phyloP scores from a whole-genome alignment of 2,329 filamentous ascomycete species.

The Phoma herbarum region DNA sequence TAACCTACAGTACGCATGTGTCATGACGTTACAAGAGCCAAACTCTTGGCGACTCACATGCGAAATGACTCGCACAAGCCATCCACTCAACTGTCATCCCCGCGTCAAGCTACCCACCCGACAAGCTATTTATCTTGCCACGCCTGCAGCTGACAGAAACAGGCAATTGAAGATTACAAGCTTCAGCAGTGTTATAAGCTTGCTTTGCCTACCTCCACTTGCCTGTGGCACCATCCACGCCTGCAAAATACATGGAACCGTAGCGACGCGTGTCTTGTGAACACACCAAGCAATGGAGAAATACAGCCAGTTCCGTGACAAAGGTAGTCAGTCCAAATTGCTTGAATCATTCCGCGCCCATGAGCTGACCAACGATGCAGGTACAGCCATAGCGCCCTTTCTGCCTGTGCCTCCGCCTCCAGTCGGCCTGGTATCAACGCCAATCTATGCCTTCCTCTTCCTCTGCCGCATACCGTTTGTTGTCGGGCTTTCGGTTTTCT shows the following conservation, averaged over 20 bases:
- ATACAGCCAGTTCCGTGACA: conserved; percentile 90
- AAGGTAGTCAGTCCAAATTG: conserved; percentile 65
- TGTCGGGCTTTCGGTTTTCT: conserved; percentile 70
- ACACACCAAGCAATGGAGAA: conserved; percentile 75
- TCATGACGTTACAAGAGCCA: conserved; percentile 19
- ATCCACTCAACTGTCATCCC: conserved; percentile 27
- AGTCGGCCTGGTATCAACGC: conserved; percentile 66
- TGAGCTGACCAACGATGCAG: conserved; percentile 58
- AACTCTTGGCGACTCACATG: conserved; percentile 41
- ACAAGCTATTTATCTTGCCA: conserved; percentile 19
- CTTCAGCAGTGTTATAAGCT: conserved; percentile 10
- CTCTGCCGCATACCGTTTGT: conserved; percentile 81
- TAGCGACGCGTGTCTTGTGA: conserved; percentile 26
- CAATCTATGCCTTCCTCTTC: conserved; percentile 78
- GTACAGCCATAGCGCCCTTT: conserved; percentile 95
- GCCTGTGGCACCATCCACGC: background rate
- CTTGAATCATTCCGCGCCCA: background rate
- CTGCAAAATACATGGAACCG: conserved; percentile 29
- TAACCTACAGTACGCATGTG: conserved; percentile 3
- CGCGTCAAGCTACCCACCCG: conserved; percentile 25
- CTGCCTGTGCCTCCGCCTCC: conserved; percentile 78
- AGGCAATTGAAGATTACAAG: conserved; percentile 19
- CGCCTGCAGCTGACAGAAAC: conserved; percentile 21
- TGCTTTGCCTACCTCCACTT: background rate
- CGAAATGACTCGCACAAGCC: conserved; percentile 24